Evolutionary conservation across 257 asterid species (phyloP).

Genomic region (Paulownia fortunei): DNA sequence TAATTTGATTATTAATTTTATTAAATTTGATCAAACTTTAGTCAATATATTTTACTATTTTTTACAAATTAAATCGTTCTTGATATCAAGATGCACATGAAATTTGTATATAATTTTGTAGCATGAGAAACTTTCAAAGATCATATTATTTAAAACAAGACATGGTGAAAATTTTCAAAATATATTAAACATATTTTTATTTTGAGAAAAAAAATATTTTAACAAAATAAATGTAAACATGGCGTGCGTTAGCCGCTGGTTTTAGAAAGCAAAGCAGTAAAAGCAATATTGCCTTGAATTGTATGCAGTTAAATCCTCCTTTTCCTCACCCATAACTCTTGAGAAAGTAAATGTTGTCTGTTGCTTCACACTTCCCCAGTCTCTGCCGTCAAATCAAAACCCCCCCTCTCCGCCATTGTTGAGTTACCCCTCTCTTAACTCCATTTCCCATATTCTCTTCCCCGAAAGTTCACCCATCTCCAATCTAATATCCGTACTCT

Average conservation of each 20-base stretch:
- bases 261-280: background rate
- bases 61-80: too few relatives aligned
- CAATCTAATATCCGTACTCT: background rate
- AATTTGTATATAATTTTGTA: background rate
- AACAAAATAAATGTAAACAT: too few relatives aligned
- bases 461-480: constrained; percentile 22
- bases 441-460: background rate
- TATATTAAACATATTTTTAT: too few relatives aligned
- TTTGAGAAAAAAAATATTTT: too few relatives aligned
- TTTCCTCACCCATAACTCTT: constrained; percentile 11
- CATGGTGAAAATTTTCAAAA: constrained; percentile 18
- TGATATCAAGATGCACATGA: too few relatives aligned
- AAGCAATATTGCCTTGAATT: background rate
- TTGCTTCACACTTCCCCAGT: constrained; percentile 8
- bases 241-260: background rate
- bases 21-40: too few relatives aligned
- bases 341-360: constrained; percentile 27
- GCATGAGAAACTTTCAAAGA: background rate
- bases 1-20: too few relatives aligned
- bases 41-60: too few relatives aligned
- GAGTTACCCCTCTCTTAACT: background rate
- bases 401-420: constrained; percentile 21
- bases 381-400: constrained; percentile 8
- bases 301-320: background rate
- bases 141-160: background rate